Conservation (phyloP, 768 basidiomycete genomes). For the Calocybe cyanea region DNA sequence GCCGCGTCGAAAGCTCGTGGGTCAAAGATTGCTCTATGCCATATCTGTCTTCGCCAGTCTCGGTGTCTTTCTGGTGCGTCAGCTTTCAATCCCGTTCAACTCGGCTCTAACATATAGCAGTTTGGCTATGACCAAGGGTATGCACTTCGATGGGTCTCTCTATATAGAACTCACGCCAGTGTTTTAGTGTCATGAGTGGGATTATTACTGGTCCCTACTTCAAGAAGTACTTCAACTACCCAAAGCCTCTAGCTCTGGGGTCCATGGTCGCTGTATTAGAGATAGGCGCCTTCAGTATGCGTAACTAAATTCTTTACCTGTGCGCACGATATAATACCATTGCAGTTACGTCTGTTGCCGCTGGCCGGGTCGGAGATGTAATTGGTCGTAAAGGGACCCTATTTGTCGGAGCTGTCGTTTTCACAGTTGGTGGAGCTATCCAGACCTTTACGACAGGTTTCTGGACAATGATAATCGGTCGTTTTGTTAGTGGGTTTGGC, state of each 20-base stretch:
- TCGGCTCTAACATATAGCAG: conserved; percentile 29
- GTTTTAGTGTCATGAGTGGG: conserved; percentile 77
- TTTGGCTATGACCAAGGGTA: conserved; percentile 90
- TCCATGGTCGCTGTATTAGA: conserved; percentile 96
- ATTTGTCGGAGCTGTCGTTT: conserved; percentile 68
- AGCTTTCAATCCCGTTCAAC: background rate
- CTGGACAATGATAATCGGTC: conserved; percentile 47
- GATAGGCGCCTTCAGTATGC: conserved; percentile 83
- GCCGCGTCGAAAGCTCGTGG: conserved; percentile 57
- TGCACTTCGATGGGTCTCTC: conserved; percentile 9
- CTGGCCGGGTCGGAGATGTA: conserved; percentile 74
- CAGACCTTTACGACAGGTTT: conserved; percentile 59
- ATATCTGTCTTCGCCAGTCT: conserved; percentile 80
- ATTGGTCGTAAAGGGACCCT: conserved; percentile 74
- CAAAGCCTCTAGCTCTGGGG: conserved; percentile 71
- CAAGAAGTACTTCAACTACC: conserved; percentile 76
- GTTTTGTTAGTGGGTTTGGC: conserved; percentile 70
- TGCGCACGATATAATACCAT: background rate
- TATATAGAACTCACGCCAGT: conserved; percentile 10
- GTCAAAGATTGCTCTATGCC: conserved; percentile 72
- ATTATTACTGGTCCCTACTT: conserved; percentile 88
- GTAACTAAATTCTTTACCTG: background rate
- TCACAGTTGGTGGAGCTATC: conserved; percentile 70
- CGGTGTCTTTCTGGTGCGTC: conserved; percentile 78
- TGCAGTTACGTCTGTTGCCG: conserved; percentile 82